A percentile compares a stretch with the other conserved stretches of the same genome.
Evolutionary conservation across 1,284 basidiomycete species (phyloP).

Genomic region (Ceratobasidium sp.): DNA sequence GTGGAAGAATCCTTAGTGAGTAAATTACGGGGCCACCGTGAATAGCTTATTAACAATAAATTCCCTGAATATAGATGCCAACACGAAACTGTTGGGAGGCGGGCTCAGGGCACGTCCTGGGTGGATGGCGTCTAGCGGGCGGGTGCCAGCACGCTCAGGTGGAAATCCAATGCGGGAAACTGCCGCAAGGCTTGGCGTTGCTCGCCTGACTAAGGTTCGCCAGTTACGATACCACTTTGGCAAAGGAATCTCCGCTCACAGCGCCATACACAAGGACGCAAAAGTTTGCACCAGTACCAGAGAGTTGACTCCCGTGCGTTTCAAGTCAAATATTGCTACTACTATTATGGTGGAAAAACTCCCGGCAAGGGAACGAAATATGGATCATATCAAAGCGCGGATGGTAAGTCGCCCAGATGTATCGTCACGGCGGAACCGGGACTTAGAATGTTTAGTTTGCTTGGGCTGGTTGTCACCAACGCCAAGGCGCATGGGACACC

Average conservation of each 20-base stretch:
- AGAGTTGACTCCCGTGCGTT: not conserved
- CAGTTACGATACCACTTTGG: no score
- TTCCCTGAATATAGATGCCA: not conserved
- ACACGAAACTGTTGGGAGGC: not conserved
- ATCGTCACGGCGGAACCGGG: not conserved
- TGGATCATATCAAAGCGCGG: conserved; percentile 2
- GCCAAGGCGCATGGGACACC: not conserved
- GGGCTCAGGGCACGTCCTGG: not conserved
- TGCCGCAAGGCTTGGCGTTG: no score
- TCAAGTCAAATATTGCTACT: not conserved
- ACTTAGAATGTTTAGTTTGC: not conserved
- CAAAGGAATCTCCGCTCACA: no score
- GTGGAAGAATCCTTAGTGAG: conserved; percentile 8
- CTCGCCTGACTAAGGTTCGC: no score
- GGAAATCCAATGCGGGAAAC: not conserved
- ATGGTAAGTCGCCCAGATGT: not conserved
- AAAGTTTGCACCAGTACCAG: no score
- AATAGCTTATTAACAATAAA: not conserved
- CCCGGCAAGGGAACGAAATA: not conserved
- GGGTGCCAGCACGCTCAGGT: no score
- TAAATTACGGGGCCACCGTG: not conserved
- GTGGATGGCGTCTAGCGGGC: not conserved
- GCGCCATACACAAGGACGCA: no score
- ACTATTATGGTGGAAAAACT: not conserved
- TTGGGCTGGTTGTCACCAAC: conserved; percentile 17